Percentiles rank a stretch among this genome's conserved stretches.
phyloP scores from a whole-genome alignment of 345 rosid species.

The Lepidium sativum region DNA sequence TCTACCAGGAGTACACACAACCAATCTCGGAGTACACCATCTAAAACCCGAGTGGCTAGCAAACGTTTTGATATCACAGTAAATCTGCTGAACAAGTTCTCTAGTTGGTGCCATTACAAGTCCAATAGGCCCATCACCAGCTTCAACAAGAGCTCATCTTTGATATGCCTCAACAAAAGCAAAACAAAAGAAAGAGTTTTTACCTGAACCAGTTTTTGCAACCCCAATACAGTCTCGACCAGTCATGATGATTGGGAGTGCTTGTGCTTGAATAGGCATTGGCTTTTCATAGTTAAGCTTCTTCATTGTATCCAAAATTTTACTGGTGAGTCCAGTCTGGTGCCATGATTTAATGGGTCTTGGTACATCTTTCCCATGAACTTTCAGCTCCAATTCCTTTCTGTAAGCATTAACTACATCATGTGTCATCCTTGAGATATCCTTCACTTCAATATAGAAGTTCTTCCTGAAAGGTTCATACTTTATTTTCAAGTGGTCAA shows the following conservation, averaged over 20 bases:
- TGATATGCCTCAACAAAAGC: constrained; percentile 90
- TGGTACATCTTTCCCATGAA: constrained; percentile 86
- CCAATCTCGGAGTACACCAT: constrained; percentile 89
- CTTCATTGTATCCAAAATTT: constrained; percentile 63
- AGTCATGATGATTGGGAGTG: constrained; percentile 74
- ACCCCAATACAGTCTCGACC: constrained; percentile 92
- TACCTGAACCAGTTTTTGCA: constrained; percentile 91
- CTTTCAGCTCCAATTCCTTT: constrained; percentile 68
- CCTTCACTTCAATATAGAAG: constrained; percentile 77
- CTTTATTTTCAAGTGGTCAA: constrained; percentile 77
- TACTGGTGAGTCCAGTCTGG: constrained; percentile 81
- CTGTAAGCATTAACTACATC: constrained; percentile 62
- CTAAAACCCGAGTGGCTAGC: constrained; percentile 52
- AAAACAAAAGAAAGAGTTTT: constrained; percentile 82
- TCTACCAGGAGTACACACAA: constrained; percentile 87
- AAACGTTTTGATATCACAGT: constrained; percentile 70
- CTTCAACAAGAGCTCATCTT: constrained; percentile 75
- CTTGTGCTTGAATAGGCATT: constrained; percentile 90
- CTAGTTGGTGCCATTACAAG: constrained; percentile 95
- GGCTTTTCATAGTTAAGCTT: constrained; percentile 75
- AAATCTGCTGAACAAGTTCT: constrained; percentile 89
- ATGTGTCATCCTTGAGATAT: constrained; percentile 53
- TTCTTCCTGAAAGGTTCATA: constrained; percentile 63
- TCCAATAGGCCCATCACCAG: constrained; percentile 86
- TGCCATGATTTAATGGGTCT: constrained; percentile 75